Conservation (phyloP, 768 basidiomycete species). For the Phaffia australis region DNA sequence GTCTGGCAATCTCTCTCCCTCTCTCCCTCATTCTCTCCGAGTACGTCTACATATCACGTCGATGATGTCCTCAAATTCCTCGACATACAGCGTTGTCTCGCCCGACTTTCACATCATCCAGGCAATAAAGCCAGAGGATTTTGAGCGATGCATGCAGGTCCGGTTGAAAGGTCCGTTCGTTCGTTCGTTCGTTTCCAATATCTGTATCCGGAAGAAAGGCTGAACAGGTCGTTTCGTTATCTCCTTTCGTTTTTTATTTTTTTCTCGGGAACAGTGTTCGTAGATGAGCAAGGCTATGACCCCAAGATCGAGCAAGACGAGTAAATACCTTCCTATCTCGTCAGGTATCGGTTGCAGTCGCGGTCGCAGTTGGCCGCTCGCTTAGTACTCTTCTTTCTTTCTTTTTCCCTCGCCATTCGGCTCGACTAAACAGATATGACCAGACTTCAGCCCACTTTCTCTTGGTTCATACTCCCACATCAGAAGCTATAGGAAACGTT, state of each 20-base stretch:
- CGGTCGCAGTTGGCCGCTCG: background rate
- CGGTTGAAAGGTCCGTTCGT: conserved; percentile 30
- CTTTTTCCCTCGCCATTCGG: too few relatives aligned
- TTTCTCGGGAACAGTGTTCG: conserved; percentile 44
- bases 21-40: background rate
- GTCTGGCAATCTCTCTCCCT: background rate
- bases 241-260: background rate
- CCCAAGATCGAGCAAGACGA: conserved; percentile 64
- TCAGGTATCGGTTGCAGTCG: background rate
- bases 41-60: background rate
- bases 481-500: conserved; percentile 9
- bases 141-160: conserved; percentile 57
- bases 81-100: background rate
- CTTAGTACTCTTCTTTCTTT: background rate
- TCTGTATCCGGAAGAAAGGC: background rate
- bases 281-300: conserved; percentile 59
- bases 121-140: conserved; percentile 37
- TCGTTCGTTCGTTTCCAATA: background rate
- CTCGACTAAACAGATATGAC: conserved; percentile 60
- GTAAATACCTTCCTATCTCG: conserved; percentile 41
- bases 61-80: background rate
- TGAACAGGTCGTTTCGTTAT: background rate
- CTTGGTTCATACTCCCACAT: conserved; percentile 31
- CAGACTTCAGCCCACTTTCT: conserved; percentile 36
- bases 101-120: background rate